phyloP scores from a whole-genome alignment of 441 rosid genomes.

The Biscutella auriculata region DNA sequence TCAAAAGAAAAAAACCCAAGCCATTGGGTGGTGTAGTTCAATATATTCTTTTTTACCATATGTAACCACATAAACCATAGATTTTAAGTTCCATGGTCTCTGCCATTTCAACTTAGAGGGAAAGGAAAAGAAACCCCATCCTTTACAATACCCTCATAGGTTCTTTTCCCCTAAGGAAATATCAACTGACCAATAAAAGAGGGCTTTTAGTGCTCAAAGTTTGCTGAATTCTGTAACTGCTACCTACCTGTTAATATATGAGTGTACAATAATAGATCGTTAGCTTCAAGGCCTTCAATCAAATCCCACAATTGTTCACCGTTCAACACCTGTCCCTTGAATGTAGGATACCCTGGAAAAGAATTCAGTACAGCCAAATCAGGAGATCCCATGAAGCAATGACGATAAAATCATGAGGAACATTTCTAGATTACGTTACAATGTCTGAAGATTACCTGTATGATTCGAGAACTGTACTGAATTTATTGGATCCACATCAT shows the following conservation, averaged over 20 bases:
- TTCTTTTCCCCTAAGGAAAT: background rate
- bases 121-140: background rate
- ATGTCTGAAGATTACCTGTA: slow-evolving; percentile 48
- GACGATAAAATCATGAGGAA: slow-evolving; percentile 21
- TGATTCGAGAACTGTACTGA: slow-evolving; percentile 99
- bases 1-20: no score
- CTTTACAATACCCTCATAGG: background rate
- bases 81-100: background rate
- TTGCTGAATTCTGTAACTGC: no score
- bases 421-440: no score
- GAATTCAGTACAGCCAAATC: background rate
- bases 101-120: background rate
- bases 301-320: slow-evolving; percentile 81
- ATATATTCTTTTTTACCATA: background rate
- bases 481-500: slow-evolving; percentile 93
- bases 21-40: no score
- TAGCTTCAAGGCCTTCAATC: slow-evolving; percentile 89
- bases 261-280: slow-evolving; percentile 70
- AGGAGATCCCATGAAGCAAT: background rate
- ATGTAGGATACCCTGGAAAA: slow-evolving; percentile 78
- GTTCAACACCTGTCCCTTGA: slow-evolving; percentile 90
- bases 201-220: background rate
- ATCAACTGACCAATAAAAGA: background rate
- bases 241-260: slow-evolving; percentile 93
- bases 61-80: background rate